A percentile compares a stretch with the other conserved stretches of the same genome.
Evolutionary conservation across 2,329 filamentous ascomycete genomes (phyloP).

Genomic region (Botrytis elliptica): DNA sequence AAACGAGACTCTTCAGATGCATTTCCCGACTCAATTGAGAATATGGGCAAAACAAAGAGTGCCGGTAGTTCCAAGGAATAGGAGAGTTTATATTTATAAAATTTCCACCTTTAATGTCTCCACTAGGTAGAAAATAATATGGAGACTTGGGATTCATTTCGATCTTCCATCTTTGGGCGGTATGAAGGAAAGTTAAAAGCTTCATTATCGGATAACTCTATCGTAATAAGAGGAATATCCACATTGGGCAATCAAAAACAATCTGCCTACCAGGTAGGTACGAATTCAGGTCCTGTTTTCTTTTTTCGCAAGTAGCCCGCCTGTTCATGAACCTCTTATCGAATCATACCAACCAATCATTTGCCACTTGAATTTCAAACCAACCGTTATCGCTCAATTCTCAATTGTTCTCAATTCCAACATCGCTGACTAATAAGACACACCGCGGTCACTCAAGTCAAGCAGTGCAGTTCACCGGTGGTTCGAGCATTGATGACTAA

Average conservation of each 20-base stretch:
- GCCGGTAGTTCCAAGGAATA: not conserved
- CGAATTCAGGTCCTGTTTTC: not conserved
- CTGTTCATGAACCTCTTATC: not conserved
- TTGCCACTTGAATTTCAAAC: not conserved
- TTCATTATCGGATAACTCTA: not conserved
- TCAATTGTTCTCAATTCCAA: not conserved
- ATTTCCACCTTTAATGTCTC: not conserved
- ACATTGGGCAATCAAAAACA: not conserved
- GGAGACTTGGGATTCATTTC: not conserved
- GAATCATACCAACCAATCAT: not conserved
- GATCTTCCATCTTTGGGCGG: not conserved
- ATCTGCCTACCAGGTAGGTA: not conserved
- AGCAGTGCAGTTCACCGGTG: too few relatives aligned
- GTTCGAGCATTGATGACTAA: not conserved
- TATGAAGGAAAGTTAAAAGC: not conserved
- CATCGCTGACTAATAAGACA: not conserved
- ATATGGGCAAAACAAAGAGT: not conserved
- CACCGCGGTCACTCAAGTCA: too few relatives aligned
- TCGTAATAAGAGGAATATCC: not conserved
- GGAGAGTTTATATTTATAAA: not conserved
- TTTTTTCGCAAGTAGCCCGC: not conserved
- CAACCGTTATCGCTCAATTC: not conserved
- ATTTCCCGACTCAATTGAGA: not conserved
- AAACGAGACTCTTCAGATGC: constrained; percentile 15
- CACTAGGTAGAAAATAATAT: constrained; percentile 12